phyloP scores from a whole-genome alignment of 257 asterid species.

The Jasminum sambac region DNA sequence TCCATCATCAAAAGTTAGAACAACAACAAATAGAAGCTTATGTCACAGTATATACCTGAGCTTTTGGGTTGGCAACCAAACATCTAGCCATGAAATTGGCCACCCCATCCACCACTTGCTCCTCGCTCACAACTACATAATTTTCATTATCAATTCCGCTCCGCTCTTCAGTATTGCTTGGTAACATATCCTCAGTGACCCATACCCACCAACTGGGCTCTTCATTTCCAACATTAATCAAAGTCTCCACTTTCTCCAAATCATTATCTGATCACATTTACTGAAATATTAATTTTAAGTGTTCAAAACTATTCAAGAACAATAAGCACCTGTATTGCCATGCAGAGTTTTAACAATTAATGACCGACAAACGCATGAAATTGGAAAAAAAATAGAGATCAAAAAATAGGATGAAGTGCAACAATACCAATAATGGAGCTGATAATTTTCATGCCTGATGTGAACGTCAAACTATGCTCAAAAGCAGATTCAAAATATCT shows the following conservation, averaged over 20 bases:
- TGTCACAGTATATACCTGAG: constrained; percentile 46
- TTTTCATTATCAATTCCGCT: constrained; percentile 77
- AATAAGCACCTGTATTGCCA: neutral
- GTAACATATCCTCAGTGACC: constrained; percentile 71
- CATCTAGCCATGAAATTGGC: constrained; percentile 92
- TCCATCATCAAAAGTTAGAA: neutral
- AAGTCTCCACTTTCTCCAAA: constrained; percentile 57
- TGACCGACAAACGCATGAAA: constrained; percentile 5
- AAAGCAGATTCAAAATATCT: no score
- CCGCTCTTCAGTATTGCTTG: constrained; percentile 56
- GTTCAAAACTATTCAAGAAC: neutral
- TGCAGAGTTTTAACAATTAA: neutral
- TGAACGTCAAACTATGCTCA: no score
- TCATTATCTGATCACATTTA: constrained; percentile 48
- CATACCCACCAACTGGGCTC: constrained; percentile 98
- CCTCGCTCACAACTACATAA: constrained; percentile 77
- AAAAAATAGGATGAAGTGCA: neutral
- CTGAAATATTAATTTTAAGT: neutral
- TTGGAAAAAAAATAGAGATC: constrained; percentile 5
- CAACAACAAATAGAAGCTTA: neutral
- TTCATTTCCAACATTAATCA: constrained; percentile 61
- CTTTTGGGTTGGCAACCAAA: constrained; percentile 66
- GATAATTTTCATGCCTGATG: no score
- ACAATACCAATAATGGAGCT: neutral
- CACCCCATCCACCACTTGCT: constrained; percentile 84